These are phyloP conservation scores for Geosiphon pyriformis DNA, from an alignment of 192 early-diverging fungal genomes.

Conservation along the genomic window DNA sequence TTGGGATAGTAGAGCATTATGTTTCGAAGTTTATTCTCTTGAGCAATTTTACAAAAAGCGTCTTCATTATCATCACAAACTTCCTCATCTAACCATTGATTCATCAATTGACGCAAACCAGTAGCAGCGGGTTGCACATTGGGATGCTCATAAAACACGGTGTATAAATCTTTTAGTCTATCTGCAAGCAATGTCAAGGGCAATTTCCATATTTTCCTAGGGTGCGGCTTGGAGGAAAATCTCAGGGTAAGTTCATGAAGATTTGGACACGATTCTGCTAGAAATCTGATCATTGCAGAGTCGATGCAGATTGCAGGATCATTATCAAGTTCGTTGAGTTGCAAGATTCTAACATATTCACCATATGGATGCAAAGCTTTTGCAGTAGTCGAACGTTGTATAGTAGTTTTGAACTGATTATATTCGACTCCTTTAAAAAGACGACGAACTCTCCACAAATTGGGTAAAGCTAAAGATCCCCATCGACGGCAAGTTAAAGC, in stretches of 20 bases:
- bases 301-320: constrained; percentile 10
- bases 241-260: constrained; percentile 7
- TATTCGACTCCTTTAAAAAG: not conserved
- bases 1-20: constrained; percentile 8
- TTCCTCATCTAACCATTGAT: not conserved
- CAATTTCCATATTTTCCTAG: not conserved
- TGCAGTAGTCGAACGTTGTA: not conserved
- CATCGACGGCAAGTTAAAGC: constrained; percentile 13
- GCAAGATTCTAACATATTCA: constrained; percentile 6
- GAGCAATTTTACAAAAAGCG: constrained; percentile 5
- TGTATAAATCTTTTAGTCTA: constrained; percentile 3
- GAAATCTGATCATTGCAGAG: constrained; percentile 7
- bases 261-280: constrained; percentile 8
- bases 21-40: not conserved
- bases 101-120: constrained; percentile 1
- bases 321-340: constrained; percentile 7
- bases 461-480: not conserved
- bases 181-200: constrained; percentile 8
- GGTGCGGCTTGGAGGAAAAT: constrained; percentile 1
- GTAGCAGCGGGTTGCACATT: not conserved
- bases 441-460: constrained; percentile 5
- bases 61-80: not conserved
- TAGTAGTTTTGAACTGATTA: not conserved
- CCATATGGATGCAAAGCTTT: constrained; percentile 15
- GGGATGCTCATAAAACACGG: constrained; percentile 1